phyloP scores from a whole-genome alignment of 129 eudicot genomes.

The Scalesia atractyloides region DNA sequence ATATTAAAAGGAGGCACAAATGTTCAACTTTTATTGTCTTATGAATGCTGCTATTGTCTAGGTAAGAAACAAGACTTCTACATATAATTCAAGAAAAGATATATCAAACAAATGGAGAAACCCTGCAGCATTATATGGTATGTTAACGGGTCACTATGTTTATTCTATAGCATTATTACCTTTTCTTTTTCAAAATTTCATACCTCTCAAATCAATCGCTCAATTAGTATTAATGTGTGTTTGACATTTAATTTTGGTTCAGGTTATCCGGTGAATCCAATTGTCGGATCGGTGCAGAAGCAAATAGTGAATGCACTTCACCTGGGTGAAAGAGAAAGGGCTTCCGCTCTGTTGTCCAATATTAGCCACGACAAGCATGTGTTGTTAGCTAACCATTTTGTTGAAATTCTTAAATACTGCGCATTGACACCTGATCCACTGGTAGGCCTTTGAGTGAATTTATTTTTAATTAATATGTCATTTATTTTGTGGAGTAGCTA shows the following conservation, averaged over 20 bases:
- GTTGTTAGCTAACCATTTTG: constrained; percentile 47
- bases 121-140: constrained; percentile 37
- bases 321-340: constrained; percentile 61
- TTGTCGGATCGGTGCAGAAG: constrained; percentile 35
- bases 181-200: neutral
- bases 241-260: constrained; percentile 37
- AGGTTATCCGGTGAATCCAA: constrained; percentile 34
- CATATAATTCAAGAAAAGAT: constrained; percentile 16
- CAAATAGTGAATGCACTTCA: constrained; percentile 67
- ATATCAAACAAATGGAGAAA: constrained; percentile 30
- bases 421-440: constrained; percentile 69
- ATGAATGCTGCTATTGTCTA: constrained; percentile 16
- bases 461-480: neutral
- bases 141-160: constrained; percentile 16
- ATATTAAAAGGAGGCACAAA: neutral
- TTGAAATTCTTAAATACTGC: constrained; percentile 58
- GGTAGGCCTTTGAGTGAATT: constrained; percentile 44
- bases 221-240: neutral
- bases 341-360: constrained; percentile 53
- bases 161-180: neutral
- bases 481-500: neutral
- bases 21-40: constrained; percentile 22
- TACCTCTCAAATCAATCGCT: neutral
- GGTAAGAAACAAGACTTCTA: constrained; percentile 35
- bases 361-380: constrained; percentile 31